Evolutionary conservation across 2,329 filamentous ascomycete species (phyloP).

Genomic region (Cordyceps militaris): DNA sequence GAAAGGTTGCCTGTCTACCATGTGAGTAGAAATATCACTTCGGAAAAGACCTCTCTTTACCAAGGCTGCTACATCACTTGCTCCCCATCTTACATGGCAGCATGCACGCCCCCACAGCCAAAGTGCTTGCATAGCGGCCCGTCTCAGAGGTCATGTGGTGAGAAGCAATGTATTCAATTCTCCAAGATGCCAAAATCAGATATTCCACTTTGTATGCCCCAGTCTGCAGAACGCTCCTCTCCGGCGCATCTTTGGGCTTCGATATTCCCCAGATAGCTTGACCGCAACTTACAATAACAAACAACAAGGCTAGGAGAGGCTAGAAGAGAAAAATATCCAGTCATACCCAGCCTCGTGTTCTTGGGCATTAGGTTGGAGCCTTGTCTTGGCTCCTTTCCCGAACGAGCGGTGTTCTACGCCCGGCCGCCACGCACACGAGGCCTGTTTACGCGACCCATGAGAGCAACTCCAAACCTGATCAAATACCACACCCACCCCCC

Average conservation of each 20-base stretch:
- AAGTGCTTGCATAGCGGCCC: slow-evolving; percentile 5
- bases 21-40: no score
- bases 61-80: background rate
- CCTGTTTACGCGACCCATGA: background rate
- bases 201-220: background rate
- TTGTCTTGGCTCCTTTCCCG: background rate
- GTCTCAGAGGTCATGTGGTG: background rate
- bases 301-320: background rate
- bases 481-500: background rate
- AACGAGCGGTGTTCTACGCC: background rate
- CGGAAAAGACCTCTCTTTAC: background rate
- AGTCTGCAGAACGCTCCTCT: background rate
- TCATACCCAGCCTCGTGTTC: background rate
- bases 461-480: background rate
- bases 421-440: background rate
- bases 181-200: background rate
- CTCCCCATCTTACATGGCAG: background rate
- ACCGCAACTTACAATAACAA: slow-evolving; percentile 12
- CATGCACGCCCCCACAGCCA: background rate
- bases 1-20: background rate
- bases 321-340: background rate
- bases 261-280: background rate
- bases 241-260: background rate
- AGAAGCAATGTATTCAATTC: background rate
- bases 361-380: background rate